Conservation (phyloP, 1,284 basidiomycete species). For the Uromyces viciae-fabae region DNA sequence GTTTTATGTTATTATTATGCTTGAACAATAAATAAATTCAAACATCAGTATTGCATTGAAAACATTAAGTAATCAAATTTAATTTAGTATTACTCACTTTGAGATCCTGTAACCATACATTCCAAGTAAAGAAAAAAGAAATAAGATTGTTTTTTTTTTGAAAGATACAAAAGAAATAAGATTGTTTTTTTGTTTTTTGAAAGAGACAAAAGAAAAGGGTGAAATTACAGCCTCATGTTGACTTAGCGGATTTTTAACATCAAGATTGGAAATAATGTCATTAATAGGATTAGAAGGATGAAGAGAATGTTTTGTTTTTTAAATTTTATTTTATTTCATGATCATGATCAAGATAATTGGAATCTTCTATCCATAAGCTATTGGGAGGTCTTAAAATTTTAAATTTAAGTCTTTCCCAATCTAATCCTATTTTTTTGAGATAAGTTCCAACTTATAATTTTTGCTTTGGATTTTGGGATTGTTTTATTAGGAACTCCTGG, state of each 20-base stretch:
- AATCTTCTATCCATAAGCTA: constrained; percentile 27
- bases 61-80: not conserved
- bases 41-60: not conserved
- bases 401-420: constrained; percentile 4
- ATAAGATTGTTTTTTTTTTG: too few relatives aligned
- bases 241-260: constrained; percentile 26
- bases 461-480: not conserved
- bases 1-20: constrained; percentile 7
- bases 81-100: not conserved
- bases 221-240: constrained; percentile 2
- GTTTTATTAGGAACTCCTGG: not conserved
- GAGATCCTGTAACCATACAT: constrained; percentile 13
- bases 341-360: not conserved
- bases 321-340: not conserved
- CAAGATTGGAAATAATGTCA: not conserved
- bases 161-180: not conserved
- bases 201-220: too few relatives aligned
- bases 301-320: not conserved
- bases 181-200: too few relatives aligned
- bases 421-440: not conserved
- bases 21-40: not conserved
- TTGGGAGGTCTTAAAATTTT: constrained; percentile 12
- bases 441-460: not conserved
- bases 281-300: not conserved
- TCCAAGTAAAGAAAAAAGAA: too few relatives aligned